These are phyloP conservation scores for Neurospora sp. DNA, from an alignment of 495 filamentous ascomycete genomes.

Conservation along the genomic window DNA sequence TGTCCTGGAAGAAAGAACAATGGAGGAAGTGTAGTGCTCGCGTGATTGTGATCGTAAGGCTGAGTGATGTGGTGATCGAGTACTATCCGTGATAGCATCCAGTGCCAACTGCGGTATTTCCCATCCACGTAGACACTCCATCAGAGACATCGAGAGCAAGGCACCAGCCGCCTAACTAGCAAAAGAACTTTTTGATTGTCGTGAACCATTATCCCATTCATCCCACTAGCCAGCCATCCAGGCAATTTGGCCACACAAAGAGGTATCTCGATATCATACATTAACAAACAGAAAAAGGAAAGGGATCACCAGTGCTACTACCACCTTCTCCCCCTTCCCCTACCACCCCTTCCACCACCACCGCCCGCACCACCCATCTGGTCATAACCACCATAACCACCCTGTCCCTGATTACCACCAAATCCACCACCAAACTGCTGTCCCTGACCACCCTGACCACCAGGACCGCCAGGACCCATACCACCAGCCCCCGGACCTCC, in stretches of 20 bases:
- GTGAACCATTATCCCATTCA: background rate
- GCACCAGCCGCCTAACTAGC: background rate
- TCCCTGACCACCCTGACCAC: slow-evolving; percentile 39
- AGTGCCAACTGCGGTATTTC: background rate
- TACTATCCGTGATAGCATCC: background rate
- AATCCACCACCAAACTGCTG: slow-evolving; percentile 36
- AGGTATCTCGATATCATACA: background rate
- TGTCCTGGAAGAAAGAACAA: background rate
- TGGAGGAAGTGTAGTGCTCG: background rate
- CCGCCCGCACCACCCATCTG: slow-evolving; percentile 40
- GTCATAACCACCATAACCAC: slow-evolving; percentile 45
- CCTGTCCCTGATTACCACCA: slow-evolving; percentile 38
- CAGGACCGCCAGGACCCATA: slow-evolving; percentile 27
- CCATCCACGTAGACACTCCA: background rate
- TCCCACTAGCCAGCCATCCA: background rate
- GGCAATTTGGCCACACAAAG: background rate
- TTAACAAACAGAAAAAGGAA: background rate
- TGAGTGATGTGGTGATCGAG: background rate
- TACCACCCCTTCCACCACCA: slow-evolving; percentile 31
- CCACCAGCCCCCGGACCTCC: slow-evolving; percentile 36
- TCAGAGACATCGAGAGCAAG: background rate
- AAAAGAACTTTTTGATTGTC: background rate
- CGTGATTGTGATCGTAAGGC: background rate
- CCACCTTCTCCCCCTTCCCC: slow-evolving; percentile 32
- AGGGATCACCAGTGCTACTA: slow-evolving; percentile 1